Evolutionary conservation across 2,329 filamentous ascomycete species (phyloP).

Genomic region (Xylaria sp.): DNA sequence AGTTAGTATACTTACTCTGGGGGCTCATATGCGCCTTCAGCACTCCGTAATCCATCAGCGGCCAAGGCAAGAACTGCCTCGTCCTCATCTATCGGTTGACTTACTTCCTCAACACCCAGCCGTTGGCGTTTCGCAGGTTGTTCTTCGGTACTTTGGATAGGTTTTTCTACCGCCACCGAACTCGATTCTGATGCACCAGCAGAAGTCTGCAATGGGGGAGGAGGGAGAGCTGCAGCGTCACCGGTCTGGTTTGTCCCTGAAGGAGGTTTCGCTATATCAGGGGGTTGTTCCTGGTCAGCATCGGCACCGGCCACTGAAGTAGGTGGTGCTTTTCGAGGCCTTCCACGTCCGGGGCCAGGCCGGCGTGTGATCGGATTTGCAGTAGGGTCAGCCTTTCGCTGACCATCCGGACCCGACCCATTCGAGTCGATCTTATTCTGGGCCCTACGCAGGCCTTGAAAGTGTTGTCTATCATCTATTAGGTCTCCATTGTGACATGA

Average conservation of each 20-base stretch:
- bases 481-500: slow-evolving; percentile 23
- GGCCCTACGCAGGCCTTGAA: slow-evolving; percentile 62
- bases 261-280: slow-evolving; percentile 8
- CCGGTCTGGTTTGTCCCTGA: slow-evolving; percentile 13
- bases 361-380: slow-evolving; percentile 65
- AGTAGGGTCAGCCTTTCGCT: slow-evolving; percentile 55
- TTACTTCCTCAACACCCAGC: slow-evolving; percentile 36
- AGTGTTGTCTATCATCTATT: slow-evolving; percentile 58
- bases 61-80: slow-evolving; percentile 40
- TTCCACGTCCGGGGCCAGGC: slow-evolving; percentile 62
- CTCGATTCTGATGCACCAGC: slow-evolving; percentile 28
- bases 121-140: slow-evolving; percentile 42
- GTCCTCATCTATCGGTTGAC: slow-evolving; percentile 32
- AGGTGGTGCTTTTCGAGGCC: slow-evolving; percentile 55
- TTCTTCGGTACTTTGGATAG: slow-evolving; percentile 34
- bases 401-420: slow-evolving; percentile 42
- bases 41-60: slow-evolving; percentile 35
- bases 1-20: slow-evolving; percentile 35
- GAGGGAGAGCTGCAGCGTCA: slow-evolving; percentile 8
- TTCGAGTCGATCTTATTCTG: slow-evolving; percentile 58
- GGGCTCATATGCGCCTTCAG: slow-evolving; percentile 35
- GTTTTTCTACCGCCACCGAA: slow-evolving; percentile 30
- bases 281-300: slow-evolving; percentile 17
- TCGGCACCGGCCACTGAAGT: slow-evolving; percentile 22
- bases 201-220: slow-evolving; percentile 14